Conservation (phyloP, 225 moss, liverwort and hornwort species). For the Antitrichia curtipendula region DNA sequence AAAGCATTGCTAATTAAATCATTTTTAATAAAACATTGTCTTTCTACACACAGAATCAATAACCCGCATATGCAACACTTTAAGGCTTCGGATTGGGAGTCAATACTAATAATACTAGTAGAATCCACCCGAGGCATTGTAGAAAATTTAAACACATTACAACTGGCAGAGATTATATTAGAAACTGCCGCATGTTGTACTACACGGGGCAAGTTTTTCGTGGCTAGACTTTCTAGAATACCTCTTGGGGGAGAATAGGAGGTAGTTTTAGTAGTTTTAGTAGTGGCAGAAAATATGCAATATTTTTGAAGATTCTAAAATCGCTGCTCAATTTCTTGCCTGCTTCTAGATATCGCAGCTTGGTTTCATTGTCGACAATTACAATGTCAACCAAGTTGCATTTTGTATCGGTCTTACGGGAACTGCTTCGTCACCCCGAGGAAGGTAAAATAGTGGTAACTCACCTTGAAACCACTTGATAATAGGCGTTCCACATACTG, state of each 20-base stretch:
- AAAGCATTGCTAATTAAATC: not conserved
- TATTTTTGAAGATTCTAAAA: not conserved
- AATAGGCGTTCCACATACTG: conserved; percentile 94
- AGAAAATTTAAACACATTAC: not conserved
- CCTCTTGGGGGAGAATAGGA: not conserved
- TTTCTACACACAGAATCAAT: not conserved
- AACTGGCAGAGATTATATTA: not conserved
- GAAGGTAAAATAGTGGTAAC: not conserved
- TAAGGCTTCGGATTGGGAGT: not conserved
- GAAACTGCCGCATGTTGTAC: not conserved
- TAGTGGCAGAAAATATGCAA: not conserved
- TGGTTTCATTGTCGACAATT: not conserved
- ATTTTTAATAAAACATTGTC: not conserved
- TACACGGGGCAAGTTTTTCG: not conserved
- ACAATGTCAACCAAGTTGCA: not conserved
- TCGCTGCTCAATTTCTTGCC: not conserved
- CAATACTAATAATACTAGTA: not conserved
- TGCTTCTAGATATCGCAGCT: not conserved
- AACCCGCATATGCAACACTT: not conserved
- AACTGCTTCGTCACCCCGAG: not conserved
- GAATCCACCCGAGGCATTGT: not conserved
- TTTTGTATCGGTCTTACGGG: not conserved
- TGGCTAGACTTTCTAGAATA: not conserved
- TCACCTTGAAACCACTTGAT: conserved; percentile 85
- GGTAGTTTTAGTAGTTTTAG: not conserved